Evolutionary conservation across 768 basidiomycete species (phyloP), one percentile per base, ranked within the genome.

Genomic region (Leccinum subtestaceum): DNA sequence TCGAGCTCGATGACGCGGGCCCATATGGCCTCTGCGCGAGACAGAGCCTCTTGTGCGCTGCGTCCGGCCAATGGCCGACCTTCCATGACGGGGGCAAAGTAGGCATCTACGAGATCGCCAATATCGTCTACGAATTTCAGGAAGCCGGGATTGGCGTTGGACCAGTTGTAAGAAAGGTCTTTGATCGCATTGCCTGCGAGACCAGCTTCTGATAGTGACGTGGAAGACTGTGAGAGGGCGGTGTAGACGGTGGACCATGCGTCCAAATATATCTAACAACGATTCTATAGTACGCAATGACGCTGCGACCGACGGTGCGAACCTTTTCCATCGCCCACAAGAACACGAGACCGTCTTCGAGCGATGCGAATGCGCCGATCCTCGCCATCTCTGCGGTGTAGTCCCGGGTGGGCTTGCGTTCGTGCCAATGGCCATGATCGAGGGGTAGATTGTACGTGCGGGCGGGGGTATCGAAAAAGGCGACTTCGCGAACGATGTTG

Each of bases 241-340:
- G 59, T 52, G 45, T 72, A 67, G 38, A 86, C 84, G 55, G 74
- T 73, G 1, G 77, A 76, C 90, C 89, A 91, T 3, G 87, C 83
- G 53, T 86, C 83, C 27, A 89, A 75, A 66, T 91, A 90, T 25
- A 87, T 77, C 89, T 91, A 50, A 2, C 25, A 23, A 47, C 12
- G 8, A 46, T 55, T 56, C 15, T 19, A 0, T 32, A 55, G 48
- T 25, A 12, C 29, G 23, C 32, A 21, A 32, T 8, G 8, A 32
- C 1, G 4, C 1, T 9, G 31, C 9, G 17, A 19, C 5, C 12
- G 19, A 15, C 3, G 38, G 5, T 6, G 59, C 72, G 21, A 46
- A 88, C 89, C 75, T 82, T 80, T 69, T 91, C 89, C 88, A 91
- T 91, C 0, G 86, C 86, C 88, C 88, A 91, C 13, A 92, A 72